Conservation (phyloP, 192 early-diverging fungal genomes). For the Coemansia sp. region DNA sequence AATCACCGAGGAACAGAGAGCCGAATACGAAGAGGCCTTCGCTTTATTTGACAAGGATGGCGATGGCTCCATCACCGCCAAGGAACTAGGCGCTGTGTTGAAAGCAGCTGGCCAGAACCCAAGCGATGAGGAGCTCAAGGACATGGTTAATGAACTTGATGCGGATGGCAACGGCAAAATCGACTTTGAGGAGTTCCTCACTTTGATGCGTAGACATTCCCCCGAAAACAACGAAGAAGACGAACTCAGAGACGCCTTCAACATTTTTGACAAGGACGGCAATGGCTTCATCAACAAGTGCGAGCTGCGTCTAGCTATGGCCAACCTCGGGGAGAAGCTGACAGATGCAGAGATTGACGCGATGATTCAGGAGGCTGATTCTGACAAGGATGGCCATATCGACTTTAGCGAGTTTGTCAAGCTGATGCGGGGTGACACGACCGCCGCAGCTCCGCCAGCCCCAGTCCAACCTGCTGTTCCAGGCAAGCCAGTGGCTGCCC, state of each 20-base stretch:
- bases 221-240: constrained; percentile 72
- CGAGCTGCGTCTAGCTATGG: constrained; percentile 90
- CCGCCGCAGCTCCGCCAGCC: neutral
- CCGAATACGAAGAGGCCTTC: constrained; percentile 82
- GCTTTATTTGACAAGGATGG: constrained; percentile 94
- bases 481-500: neutral
- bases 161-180: constrained; percentile 90
- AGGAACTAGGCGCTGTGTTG: constrained; percentile 92
- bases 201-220: constrained; percentile 89
- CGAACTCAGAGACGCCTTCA: constrained; percentile 93
- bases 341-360: constrained; percentile 77
- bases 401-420: constrained; percentile 89
- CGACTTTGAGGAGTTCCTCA: constrained; percentile 93
- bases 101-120: constrained; percentile 88
- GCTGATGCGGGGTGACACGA: constrained; percentile 41
- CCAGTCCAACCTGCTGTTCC: neutral
- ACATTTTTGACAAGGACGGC: constrained; percentile 93
- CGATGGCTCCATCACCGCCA: constrained; percentile 84
- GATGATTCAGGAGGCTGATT: constrained; percentile 78
- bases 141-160: constrained; percentile 95
- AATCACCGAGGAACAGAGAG: constrained; percentile 10
- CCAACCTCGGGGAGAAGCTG: constrained; percentile 84
- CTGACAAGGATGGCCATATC: constrained; percentile 84
- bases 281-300: constrained; percentile 85
- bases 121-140: constrained; percentile 90